Evolutionary conservation across 495 filamentous ascomycete species (phyloP).

Genomic region (Terfezia claveryi): DNA sequence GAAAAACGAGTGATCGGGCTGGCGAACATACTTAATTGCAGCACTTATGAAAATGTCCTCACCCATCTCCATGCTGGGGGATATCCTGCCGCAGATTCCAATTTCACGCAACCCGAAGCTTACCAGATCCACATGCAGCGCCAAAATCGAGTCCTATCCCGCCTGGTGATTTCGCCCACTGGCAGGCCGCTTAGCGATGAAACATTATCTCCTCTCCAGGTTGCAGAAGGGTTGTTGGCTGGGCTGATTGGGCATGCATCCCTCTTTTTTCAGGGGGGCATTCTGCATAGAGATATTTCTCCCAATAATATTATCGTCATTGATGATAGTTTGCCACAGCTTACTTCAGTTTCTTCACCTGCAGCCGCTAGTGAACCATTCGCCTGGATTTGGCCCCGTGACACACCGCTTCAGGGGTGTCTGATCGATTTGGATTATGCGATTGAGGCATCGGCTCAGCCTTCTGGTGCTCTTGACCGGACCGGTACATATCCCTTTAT

Average conservation of each 20-base stretch:
- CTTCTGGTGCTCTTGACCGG: slow-evolving; percentile 6
- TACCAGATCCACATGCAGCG: no score
- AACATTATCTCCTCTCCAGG: background rate
- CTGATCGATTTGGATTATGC: background rate
- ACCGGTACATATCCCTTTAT: slow-evolving; percentile 9
- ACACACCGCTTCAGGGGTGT: background rate
- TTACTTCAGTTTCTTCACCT: background rate
- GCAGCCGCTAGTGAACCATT: background rate
- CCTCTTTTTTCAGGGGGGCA: background rate
- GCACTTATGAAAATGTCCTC: no score
- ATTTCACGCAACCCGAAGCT: no score
- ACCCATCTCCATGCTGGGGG: no score
- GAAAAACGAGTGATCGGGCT: background rate
- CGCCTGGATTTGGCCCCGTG: background rate
- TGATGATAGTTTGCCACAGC: background rate
- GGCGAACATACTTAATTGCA: background rate
- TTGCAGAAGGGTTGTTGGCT: background rate
- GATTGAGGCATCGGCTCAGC: background rate
- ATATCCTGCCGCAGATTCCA: no score
- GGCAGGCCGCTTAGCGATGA: background rate
- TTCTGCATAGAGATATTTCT: background rate
- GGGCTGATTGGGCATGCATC: background rate
- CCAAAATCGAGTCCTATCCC: background rate
- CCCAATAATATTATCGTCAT: background rate
- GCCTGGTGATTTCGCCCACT: background rate